A percentile compares a stretch with the other conserved stretches of the same genome.
Evolutionary conservation across 352 stramenopile genomes (phyloP).

Genomic region (Globisporangium emineosum): DNA sequence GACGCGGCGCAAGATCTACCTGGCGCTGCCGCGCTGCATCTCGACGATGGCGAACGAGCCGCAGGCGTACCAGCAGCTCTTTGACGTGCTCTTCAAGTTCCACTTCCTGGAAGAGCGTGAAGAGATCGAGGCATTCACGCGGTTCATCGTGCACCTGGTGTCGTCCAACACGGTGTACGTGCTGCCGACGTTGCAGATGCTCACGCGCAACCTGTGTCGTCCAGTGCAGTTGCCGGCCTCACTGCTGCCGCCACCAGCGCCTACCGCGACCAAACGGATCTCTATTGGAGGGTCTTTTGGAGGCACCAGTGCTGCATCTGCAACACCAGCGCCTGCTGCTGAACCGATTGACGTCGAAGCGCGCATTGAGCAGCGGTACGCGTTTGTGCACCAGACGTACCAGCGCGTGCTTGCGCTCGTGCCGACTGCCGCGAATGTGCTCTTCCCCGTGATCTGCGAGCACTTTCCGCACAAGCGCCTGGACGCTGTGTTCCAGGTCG

Average conservation of each 20-base stretch:
- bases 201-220: slow-evolving; percentile 68
- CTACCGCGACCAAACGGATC: slow-evolving; percentile 25
- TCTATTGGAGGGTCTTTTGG: slow-evolving; percentile 46
- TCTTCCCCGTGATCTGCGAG: slow-evolving; percentile 76
- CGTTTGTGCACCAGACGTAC: slow-evolving; percentile 57
- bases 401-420: slow-evolving; percentile 66
- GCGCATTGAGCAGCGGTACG: slow-evolving; percentile 53
- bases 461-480: slow-evolving; percentile 84
- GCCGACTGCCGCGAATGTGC: slow-evolving; percentile 68
- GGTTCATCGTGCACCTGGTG: slow-evolving; percentile 74
- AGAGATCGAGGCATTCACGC: slow-evolving; percentile 68
- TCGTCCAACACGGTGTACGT: slow-evolving; percentile 84
- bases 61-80: slow-evolving; percentile 59
- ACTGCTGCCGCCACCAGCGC: slow-evolving; percentile 19
- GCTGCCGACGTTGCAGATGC: slow-evolving; percentile 78
- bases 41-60: slow-evolving; percentile 70
- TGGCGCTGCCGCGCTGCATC: slow-evolving; percentile 71
- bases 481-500: slow-evolving; percentile 59
- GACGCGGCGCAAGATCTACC: slow-evolving; percentile 69
- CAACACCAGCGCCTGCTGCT: slow-evolving; percentile 1
- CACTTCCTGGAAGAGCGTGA: slow-evolving; percentile 50
- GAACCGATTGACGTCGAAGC: slow-evolving; percentile 42
- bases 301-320: slow-evolving; percentile 1
- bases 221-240: slow-evolving; percentile 44
- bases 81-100: slow-evolving; percentile 85